Percentiles rank a stretch among this genome's conserved stretches.
Evolutionary conservation across 1,139 yeast genomes (phyloP).

Genomic region (Magnusiomyces fungicola): DNA sequence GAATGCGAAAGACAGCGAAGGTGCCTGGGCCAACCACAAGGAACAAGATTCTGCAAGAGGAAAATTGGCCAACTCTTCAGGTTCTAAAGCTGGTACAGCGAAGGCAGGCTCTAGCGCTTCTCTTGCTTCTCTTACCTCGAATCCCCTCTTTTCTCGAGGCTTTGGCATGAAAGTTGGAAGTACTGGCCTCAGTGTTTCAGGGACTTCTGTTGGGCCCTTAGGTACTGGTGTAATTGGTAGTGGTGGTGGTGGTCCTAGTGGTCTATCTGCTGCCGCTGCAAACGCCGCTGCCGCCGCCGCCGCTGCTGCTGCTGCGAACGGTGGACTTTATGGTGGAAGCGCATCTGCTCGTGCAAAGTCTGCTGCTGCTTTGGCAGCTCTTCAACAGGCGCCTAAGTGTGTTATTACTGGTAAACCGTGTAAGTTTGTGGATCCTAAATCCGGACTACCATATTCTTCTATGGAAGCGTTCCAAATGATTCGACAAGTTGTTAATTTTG

Average conservation of each 20-base stretch:
- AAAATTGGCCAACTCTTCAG: not conserved
- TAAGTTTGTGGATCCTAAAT: slow-evolving; percentile 77
- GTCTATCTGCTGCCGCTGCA: slow-evolving; percentile 7
- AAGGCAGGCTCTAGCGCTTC: not conserved
- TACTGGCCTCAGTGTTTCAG: slow-evolving; percentile 2
- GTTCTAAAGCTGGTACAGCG: not conserved
- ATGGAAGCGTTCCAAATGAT: slow-evolving; percentile 71
- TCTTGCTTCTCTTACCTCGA: slow-evolving; percentile 1
- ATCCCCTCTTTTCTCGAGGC: slow-evolving; percentile 2
- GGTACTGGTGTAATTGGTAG: slow-evolving; percentile 6
- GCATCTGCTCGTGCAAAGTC: slow-evolving; percentile 14
- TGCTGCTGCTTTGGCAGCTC: slow-evolving; percentile 15
- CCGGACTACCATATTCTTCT: slow-evolving; percentile 73
- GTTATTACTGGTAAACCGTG: slow-evolving; percentile 74
- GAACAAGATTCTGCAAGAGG: not conserved
- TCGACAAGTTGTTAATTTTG: slow-evolving; percentile 59
- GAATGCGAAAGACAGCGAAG: not conserved
- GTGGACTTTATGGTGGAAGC: slow-evolving; percentile 6
- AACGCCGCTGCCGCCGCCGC: slow-evolving; percentile 10
- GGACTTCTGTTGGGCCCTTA: slow-evolving; percentile 6
- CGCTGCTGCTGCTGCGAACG: slow-evolving; percentile 15
- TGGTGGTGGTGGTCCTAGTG: slow-evolving; percentile 5
- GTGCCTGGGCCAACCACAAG: not conserved
- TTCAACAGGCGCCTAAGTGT: slow-evolving; percentile 38
- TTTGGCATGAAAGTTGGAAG: slow-evolving; percentile 7